Base-by-base conservation (phyloP, 441 rosid genomes). In the Eutrema salsugineum region DNA sequence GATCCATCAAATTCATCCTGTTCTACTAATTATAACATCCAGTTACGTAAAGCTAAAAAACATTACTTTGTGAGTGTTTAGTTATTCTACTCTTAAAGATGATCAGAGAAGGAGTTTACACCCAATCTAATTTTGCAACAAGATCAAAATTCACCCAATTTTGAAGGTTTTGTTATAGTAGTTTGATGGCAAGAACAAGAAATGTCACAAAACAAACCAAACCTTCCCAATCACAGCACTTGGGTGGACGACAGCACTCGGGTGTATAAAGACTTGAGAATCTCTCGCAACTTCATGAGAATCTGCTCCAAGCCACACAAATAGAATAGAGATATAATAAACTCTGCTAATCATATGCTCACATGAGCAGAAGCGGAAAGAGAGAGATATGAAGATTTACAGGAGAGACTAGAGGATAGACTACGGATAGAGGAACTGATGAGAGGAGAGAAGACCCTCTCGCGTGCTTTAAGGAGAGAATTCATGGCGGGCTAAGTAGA, bases 171-270 rank as follows among this genome's bases (percentile, higher is more conserved):
- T 8, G 2, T n/a, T n/a, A 22, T 19, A 43, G 11, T 32, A 30
- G 68, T 63, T 17, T 50, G 51, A 64, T 40, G 44, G 33, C 48
- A 46, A 58, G n/a, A 36, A 30, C 2, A 32, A 63, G 51, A 32
- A 59, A 66, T 35, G 38, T 43, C 48, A 72, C 9, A 5, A 9
- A 35, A 51, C 2, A 6, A 67, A 24, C 12, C 73, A 30, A 63
- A 91, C 97, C 88, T 80, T 84, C 58, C 98, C 99, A 68, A 89
- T 81, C 44, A 83, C 58, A 32, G 99, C 97, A 56, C 80, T 77
- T 32, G 97, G 94, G 76, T 94, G 98, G 70, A 94, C 85, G 22
- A 85, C 33, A 33, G 99, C 91, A 30, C 83, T 80, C n/a, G 94
- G 91, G 70, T 94, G 99, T 65, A 94, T 78, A 61, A 79, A 71